Percentiles rank a stretch among this genome's conserved stretches.
Evolutionary conservation across 139 green algal genomes (phyloP).

Genomic region (Chlamydomonas sp.): DNA sequence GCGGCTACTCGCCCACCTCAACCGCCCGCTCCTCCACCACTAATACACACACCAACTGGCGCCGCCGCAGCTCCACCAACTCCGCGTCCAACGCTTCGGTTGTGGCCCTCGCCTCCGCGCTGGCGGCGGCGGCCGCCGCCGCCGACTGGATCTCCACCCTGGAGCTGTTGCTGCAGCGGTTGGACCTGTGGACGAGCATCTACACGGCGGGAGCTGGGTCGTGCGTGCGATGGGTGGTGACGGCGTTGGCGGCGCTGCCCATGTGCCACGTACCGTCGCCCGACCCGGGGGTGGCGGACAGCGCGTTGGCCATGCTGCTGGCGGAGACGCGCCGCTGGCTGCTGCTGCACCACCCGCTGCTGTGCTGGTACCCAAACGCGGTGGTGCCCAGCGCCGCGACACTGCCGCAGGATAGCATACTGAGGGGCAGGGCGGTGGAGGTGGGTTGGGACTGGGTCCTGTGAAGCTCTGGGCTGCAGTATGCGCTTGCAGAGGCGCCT

Average conservation of each 20-base stretch:
- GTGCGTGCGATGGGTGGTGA: conserved; percentile 11
- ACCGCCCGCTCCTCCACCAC: not conserved
- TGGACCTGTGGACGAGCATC: conserved; percentile 33
- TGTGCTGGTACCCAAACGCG: conserved; percentile 15
- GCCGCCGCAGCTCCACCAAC: not conserved
- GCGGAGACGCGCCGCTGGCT: conserved; percentile 19
- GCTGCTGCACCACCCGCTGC: conserved; percentile 9
- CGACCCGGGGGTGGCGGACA: not conserved
- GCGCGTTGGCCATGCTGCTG: not conserved
- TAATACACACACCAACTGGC: not conserved
- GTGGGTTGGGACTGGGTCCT: not conserved
- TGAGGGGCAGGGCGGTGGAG: conserved; percentile 11
- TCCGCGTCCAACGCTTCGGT: not conserved
- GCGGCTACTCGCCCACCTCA: not conserved
- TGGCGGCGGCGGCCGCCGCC: not conserved
- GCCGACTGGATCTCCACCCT: conserved; percentile 24
- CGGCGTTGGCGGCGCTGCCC: conserved; percentile 16
- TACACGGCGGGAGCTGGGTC: conserved; percentile 8
- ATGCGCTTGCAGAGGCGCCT: too few relatives aligned
- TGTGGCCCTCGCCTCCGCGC: not conserved
- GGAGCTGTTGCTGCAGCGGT: conserved; percentile 26
- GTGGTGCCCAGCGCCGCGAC: not conserved
- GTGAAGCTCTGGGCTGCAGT: too few relatives aligned
- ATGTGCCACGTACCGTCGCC: not conserved
- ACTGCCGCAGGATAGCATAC: not conserved